phyloP scores from a whole-genome alignment of 2,329 filamentous ascomycete genomes.

The Fusarium proliferatum region DNA sequence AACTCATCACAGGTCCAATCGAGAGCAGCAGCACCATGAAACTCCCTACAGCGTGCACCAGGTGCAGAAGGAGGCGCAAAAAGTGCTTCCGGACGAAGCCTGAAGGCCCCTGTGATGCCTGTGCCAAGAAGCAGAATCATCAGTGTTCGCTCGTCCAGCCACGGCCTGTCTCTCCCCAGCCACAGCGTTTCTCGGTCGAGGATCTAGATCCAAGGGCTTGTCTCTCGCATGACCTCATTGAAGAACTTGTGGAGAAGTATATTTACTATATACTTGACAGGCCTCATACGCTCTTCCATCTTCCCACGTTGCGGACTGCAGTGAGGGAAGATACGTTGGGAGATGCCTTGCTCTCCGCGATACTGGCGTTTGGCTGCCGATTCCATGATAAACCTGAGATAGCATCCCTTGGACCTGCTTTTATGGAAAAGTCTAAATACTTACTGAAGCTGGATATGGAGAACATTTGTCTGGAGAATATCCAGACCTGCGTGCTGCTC shows the following conservation, averaged over 20 bases:
- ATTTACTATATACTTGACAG: conserved; percentile 15
- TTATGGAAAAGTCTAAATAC: conserved; percentile 3
- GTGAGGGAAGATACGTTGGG: not conserved
- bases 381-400: conserved; percentile 1
- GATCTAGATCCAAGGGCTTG: not conserved
- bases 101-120: conserved; percentile 1
- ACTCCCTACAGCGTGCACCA: conserved; percentile 1
- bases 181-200: not conserved
- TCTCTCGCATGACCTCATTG: conserved; percentile 13
- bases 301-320: not conserved
- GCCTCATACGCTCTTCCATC: conserved; percentile 2
- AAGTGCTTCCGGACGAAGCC: conserved; percentile 8
- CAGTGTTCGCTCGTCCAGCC: conserved; percentile 10
- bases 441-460: conserved; percentile 7
- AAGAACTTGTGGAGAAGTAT: conserved; percentile 12
- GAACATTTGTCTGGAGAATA: conserved; percentile 10
- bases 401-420: not conserved
- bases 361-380: conserved; percentile 6
- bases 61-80: conserved; percentile 12
- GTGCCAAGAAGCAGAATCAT: not conserved
- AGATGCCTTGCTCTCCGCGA: conserved; percentile 2
- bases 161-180: not conserved
- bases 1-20: not conserved
- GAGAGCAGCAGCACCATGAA: conserved; percentile 1
- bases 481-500: conserved; percentile 7